phyloP scores from a whole-genome alignment of 2,329 filamentous ascomycete genomes.

The Xylariaceae sp. region DNA sequence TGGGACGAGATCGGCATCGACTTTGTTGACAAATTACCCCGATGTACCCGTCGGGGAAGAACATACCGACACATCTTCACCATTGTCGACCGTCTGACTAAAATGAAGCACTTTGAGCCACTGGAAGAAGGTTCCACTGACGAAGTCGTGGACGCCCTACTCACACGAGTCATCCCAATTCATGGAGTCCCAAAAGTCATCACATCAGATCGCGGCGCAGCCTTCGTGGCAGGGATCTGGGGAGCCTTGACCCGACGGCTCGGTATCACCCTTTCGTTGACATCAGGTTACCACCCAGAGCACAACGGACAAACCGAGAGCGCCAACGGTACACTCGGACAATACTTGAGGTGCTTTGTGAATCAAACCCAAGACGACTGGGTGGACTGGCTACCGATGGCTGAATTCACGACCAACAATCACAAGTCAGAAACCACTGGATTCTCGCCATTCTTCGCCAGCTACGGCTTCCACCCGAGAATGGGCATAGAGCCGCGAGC shows the following conservation, averaged over 20 bases:
- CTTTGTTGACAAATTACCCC: no score
- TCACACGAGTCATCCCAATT: not conserved
- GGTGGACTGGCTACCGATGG: conserved; percentile 1
- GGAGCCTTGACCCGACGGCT: not conserved
- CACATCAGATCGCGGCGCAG: not conserved
- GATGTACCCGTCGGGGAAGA: no score
- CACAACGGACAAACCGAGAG: conserved; percentile 6
- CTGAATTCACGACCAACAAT: not conserved
- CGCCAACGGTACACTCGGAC: conserved; percentile 3
- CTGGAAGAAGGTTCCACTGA: not conserved
- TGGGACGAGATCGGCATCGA: no score
- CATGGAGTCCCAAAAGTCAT: not conserved
- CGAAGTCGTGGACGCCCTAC: not conserved
- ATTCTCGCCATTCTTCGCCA: not conserved
- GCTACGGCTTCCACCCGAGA: not conserved
- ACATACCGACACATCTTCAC: no score
- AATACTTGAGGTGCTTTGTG: conserved; percentile 7
- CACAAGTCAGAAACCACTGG: not conserved
- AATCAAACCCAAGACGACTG: conserved; percentile 8
- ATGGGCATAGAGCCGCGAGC: not conserved
- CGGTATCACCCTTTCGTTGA: not conserved
- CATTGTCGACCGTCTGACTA: no score
- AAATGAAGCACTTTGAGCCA: no score
- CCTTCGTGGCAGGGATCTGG: not conserved
- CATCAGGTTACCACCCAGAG: conserved; percentile 3